Evolutionary conservation across 2,329 filamentous ascomycete genomes (phyloP).

Genomic region (Fusarium xyrophilum): DNA sequence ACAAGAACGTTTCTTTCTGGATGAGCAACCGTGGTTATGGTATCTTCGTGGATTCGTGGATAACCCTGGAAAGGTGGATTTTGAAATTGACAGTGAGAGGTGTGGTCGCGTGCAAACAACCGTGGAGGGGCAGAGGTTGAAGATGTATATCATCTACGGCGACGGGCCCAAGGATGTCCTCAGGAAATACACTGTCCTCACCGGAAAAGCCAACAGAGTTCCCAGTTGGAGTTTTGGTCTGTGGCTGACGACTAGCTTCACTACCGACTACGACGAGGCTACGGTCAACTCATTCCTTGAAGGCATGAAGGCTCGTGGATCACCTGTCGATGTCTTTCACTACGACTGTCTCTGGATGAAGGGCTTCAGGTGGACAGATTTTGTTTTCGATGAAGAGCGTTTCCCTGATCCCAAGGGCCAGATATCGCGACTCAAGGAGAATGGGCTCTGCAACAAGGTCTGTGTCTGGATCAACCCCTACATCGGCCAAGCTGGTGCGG

Average conservation of each 20-base stretch:
- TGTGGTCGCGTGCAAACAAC: conserved; percentile 73
- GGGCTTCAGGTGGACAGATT: conserved; percentile 77
- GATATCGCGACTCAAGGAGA: conserved; percentile 68
- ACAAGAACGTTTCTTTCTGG: conserved; percentile 76
- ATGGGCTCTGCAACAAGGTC: conserved; percentile 67
- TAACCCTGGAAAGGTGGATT: conserved; percentile 70
- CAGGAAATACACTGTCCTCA: conserved; percentile 70
- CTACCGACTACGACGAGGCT: conserved; percentile 73
- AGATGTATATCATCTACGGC: conserved; percentile 78
- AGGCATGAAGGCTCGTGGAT: conserved; percentile 70
- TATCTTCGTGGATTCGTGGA: conserved; percentile 82
- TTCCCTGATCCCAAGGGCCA: conserved; percentile 73
- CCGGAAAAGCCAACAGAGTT: conserved; percentile 68
- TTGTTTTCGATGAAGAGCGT: conserved; percentile 70
- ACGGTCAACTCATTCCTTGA: conserved; percentile 73
- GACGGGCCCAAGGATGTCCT: conserved; percentile 75
- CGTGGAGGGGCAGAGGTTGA: conserved; percentile 71
- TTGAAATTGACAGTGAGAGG: conserved; percentile 78
- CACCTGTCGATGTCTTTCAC: conserved; percentile 75
- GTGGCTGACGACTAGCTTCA: conserved; percentile 80
- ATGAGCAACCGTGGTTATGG: conserved; percentile 77
- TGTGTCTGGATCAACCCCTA: conserved; percentile 82
- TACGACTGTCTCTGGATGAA: conserved; percentile 83
- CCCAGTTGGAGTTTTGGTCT: conserved; percentile 79
- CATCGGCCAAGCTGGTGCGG: conserved; percentile 71